A percentile compares a stretch with the other conserved stretches of the same genome.
These are phyloP conservation scores for Ophiocytium majus DNA, from an alignment of 352 stramenopile genomes.

Conservation along the genomic window DNA sequence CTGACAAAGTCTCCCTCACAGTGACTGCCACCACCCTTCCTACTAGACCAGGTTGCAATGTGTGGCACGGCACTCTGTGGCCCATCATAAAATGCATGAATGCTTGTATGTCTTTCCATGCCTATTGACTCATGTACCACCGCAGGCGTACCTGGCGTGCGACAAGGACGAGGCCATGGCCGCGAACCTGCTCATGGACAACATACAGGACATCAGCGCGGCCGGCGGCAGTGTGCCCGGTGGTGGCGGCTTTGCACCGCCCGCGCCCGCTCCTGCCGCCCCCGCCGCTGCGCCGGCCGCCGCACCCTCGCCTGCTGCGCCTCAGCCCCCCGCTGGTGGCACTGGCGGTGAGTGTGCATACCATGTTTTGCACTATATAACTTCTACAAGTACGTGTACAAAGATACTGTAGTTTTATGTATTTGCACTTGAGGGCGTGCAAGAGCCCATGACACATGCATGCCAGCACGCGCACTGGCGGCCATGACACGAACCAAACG, in stretches of 20 bases:
- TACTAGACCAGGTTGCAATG: no score
- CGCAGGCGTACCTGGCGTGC: conserved; percentile 97
- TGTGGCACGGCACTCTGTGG: background rate
- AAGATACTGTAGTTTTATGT: no score
- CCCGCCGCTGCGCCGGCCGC: conserved; percentile 25
- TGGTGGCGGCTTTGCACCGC: conserved; percentile 21
- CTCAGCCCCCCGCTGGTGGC: conserved; percentile 6
- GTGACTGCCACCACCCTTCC: no score
- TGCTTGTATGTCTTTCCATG: background rate
- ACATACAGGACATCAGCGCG: conserved; percentile 60
- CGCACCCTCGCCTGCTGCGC: conserved; percentile 20
- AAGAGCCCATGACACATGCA: background rate
- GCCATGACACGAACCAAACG: background rate
- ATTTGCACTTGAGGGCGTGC: background rate
- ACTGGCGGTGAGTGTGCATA: conserved; percentile 15
- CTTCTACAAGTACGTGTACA: no score
- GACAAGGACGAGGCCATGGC: conserved; percentile 99
- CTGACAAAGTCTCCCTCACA: no score
- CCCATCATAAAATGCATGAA: background rate
- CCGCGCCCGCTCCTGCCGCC: conserved; percentile 16
- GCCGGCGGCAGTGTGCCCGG: conserved; percentile 44
- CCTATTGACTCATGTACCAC: conserved; percentile 68
- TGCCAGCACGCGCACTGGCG: background rate
- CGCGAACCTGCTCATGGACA: conserved; percentile 97
- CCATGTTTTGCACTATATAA: no score